Percentiles rank a stretch among this genome's conserved stretches.
These are phyloP conservation scores for Lagerstroemia speciosa DNA, from an alignment of 345 rosid genomes.

Conservation along the genomic window DNA sequence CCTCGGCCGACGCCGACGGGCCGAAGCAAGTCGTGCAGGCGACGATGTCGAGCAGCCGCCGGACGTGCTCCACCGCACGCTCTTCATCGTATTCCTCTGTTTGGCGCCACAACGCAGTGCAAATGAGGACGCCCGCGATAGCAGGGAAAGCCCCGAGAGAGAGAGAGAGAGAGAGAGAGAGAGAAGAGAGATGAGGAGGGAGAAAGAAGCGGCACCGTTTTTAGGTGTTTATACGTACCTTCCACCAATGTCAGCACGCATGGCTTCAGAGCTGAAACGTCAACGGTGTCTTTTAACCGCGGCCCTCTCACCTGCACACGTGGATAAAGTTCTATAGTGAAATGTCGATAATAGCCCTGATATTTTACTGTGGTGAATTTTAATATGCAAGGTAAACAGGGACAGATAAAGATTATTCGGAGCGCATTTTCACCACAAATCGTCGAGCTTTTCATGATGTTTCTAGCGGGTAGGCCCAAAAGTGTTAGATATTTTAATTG, in stretches of 20 bases:
- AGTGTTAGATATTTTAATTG: neutral
- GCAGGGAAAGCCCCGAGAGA: too few species aligned
- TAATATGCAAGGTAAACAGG: too few species aligned
- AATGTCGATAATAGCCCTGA: slow-evolving; percentile 1
- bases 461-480: neutral
- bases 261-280: slow-evolving; percentile 82
- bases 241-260: slow-evolving; percentile 51
- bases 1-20: slow-evolving; percentile 33
- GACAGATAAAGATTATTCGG: too few species aligned
- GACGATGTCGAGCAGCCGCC: slow-evolving; percentile 82
- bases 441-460: too few species aligned
- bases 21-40: slow-evolving; percentile 83
- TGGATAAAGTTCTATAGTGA: neutral
- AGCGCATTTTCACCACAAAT: too few species aligned
- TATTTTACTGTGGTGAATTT: too few species aligned
- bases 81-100: slow-evolving; percentile 84
- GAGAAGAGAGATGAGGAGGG: neutral
- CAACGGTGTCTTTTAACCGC: slow-evolving; percentile 60
- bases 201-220: neutral
- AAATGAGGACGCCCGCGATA: too few species aligned
- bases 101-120: slow-evolving; percentile 4
- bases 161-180: too few species aligned
- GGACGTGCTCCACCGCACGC: slow-evolving; percentile 73
- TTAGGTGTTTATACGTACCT: neutral
- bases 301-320: slow-evolving; percentile 55